Evolutionary conservation across 352 stramenopile genomes (phyloP), one percentile per base, ranked within the genome.

Genomic region (Pythium dissotocum): DNA sequence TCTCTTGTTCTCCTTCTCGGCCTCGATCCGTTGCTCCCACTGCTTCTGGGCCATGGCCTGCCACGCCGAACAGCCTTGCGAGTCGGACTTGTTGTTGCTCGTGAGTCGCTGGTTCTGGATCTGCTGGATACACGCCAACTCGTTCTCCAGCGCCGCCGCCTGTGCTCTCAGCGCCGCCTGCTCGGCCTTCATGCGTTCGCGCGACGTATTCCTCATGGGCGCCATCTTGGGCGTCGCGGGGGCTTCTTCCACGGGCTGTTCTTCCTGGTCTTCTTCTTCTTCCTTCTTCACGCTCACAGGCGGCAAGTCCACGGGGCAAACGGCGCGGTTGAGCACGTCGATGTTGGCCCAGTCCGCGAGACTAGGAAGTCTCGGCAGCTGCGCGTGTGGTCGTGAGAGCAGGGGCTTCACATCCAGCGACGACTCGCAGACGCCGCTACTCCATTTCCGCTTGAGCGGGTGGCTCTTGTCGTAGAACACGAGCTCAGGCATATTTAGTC

Each of bases 121-220:
- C 57, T 64, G 63, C 1, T 57, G 63, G 21, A 70, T 57, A 26
- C 55, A 65, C 33, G 63, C 10, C 30, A 70, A 54, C 36, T 64
- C 63, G 28, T 57, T 70, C 56, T 64, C 63, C 18, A 70, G 56
- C 36, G 35, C 30, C 36, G 49, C 35, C 32, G 63, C 63, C 56
- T 70, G 63, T 30, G 63, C 63, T 4, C 63, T 55, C 24, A 70
- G 48, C 33, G 55, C 30, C 12, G 63, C 63, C 28, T 70, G 63
- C n/a, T 70, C 63, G 30, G 63, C 63, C 63, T 70, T 70, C 63
- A 70, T 70, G 26, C 63, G 63, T 56, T 70, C 63, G 33, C 63
- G 63, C 18, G 63, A 70, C 12, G 63, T 70, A 42, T 70, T 70
- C 28, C 63, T 55, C 63, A 70, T 70, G 33, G 51, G 12, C n/a